A percentile compares a stretch with the other conserved stretches of the same genome.
Evolutionary conservation across 2,329 filamentous ascomycete species (phyloP).

Genomic region (Aspergillus niger): DNA sequence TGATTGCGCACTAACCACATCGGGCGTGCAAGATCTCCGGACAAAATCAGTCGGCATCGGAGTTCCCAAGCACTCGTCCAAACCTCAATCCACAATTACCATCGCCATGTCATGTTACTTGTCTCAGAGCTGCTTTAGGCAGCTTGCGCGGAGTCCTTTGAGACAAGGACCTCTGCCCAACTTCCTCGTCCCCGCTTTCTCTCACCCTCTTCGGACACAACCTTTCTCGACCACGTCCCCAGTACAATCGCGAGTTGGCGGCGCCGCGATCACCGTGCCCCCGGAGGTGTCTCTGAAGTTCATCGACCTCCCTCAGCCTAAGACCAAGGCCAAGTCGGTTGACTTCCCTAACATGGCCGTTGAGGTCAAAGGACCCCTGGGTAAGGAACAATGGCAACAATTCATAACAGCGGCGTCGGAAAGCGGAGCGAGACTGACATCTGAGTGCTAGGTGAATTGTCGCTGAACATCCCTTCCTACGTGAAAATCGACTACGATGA

Average conservation of each 20-base stretch:
- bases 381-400: constrained; percentile 42
- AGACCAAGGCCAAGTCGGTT: constrained; percentile 61
- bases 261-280: constrained; percentile 76
- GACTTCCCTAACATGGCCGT: constrained; percentile 65
- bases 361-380: constrained; percentile 78
- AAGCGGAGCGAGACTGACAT: constrained; percentile 13
- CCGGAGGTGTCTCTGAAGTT: constrained; percentile 75
- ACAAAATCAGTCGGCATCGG: constrained; percentile 37
- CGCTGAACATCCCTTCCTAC: constrained; percentile 77
- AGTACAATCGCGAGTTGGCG: constrained; percentile 79
- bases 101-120: constrained; percentile 64
- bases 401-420: background rate
- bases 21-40: constrained; percentile 21
- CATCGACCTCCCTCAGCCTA: constrained; percentile 63
- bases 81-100: constrained; percentile 27
- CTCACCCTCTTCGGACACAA: constrained; percentile 44
- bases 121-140: constrained; percentile 62
- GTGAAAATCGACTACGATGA: constrained; percentile 70
- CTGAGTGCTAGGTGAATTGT: constrained; percentile 64
- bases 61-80: constrained; percentile 25
- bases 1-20: constrained; percentile 22
- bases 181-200: constrained; percentile 74
- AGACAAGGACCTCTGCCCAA: constrained; percentile 62
- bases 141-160: constrained; percentile 53
- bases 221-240: constrained; percentile 72